Base-by-base conservation (phyloP, 768 basidiomycete species). In the Leucosporidium scottii region DNA sequence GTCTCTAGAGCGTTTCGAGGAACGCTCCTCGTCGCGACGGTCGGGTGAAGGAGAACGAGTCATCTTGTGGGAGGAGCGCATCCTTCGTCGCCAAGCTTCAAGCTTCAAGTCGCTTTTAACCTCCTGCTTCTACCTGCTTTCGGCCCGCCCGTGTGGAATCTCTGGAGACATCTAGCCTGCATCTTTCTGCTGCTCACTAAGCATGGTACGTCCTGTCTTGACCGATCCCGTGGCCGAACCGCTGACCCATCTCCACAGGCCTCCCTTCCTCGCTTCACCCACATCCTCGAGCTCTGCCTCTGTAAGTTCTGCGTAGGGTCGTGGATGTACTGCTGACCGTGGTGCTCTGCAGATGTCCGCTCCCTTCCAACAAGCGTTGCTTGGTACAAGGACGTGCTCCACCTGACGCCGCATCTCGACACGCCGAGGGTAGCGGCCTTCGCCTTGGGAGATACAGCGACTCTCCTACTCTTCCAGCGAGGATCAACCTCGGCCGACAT, bases 201-300 rank as follows among this genome's bases (percentile, higher is more conserved):
- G 5, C 34, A 36, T 36, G 34, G 34, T 36, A 36, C 5, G 34
- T 12, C 12, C 34, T 36, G 12, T 12, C 12, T 12, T 12, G 34
- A 36, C 6, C 34, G 5, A 12, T 36, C 34, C 12, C 34, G 5
- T 12, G 6, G 34, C 34, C 34, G 34, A 36, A 36, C 34, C 34
- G 48, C 48, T 49, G 48, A 49, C 48, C n/a, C 48, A 17, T 49
- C n/a, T 49, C 48, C 48, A 49, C 17, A 49, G 20, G 18, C 48
- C 17, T 49, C 48, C 0, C 44, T 70, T 5, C 69, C 65, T 4
- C 66, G 66, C 54, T 60, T 70, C 65, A 51, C 61, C 21, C 69
- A 66, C 44, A 65, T 70, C 34, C 69, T 70, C 53, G 69, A 70
- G 49, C 65, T 66, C 23, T 66, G 65, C 49, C 65, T 70, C 27